A percentile compares a stretch with the other conserved stretches of the same genome.
Evolutionary conservation across 2,329 filamentous ascomycete genomes (phyloP).

Genomic region (Pseudomassariella vexata): DNA sequence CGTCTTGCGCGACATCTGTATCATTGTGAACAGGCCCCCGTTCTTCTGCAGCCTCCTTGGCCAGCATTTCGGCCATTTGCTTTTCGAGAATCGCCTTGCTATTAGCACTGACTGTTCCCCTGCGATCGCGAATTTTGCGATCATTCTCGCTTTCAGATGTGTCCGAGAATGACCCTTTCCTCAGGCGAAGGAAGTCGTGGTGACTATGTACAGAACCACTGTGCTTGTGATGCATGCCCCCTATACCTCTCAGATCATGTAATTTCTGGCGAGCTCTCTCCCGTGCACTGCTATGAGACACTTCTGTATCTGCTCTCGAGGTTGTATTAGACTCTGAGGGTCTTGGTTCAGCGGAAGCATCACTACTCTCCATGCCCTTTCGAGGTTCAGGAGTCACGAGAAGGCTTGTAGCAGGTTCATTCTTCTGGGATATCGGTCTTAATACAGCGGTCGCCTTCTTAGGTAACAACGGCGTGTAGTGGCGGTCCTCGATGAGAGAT

Average conservation of each 20-base stretch:
- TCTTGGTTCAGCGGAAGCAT: slow-evolving; percentile 2
- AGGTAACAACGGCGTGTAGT: slow-evolving; percentile 69
- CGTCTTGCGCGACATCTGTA: slow-evolving; percentile 25
- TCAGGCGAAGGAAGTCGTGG: slow-evolving; percentile 46
- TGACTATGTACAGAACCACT: slow-evolving; percentile 42
- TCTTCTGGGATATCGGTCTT: slow-evolving; percentile 8
- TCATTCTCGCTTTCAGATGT: slow-evolving; percentile 54
- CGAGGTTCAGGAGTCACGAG: slow-evolving; percentile 1
- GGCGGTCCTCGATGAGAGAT: slow-evolving; percentile 70
- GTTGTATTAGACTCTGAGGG: slow-evolving; percentile 8
- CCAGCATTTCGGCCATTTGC: slow-evolving; percentile 57
- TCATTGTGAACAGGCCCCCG: slow-evolving; percentile 26
- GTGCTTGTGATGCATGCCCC: slow-evolving; percentile 49
- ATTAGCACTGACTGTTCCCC: slow-evolving; percentile 42
- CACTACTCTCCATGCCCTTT: slow-evolving; percentile 1
- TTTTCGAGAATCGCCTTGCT: slow-evolving; percentile 51
- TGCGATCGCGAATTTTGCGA: slow-evolving; percentile 32
- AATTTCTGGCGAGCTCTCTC: slow-evolving; percentile 57
- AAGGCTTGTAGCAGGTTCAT: slow-evolving; percentile 10
- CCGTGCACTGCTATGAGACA: slow-evolving; percentile 45
- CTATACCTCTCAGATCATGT: slow-evolving; percentile 48
- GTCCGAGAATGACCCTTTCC: slow-evolving; percentile 52
- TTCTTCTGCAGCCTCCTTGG: slow-evolving; percentile 42
- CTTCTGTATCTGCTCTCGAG: slow-evolving; percentile 30
- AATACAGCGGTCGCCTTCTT: slow-evolving; percentile 9